These are phyloP conservation scores for Berberis vulgaris DNA, from an alignment of 164 flowering plant species.

Conservation along the genomic window DNA sequence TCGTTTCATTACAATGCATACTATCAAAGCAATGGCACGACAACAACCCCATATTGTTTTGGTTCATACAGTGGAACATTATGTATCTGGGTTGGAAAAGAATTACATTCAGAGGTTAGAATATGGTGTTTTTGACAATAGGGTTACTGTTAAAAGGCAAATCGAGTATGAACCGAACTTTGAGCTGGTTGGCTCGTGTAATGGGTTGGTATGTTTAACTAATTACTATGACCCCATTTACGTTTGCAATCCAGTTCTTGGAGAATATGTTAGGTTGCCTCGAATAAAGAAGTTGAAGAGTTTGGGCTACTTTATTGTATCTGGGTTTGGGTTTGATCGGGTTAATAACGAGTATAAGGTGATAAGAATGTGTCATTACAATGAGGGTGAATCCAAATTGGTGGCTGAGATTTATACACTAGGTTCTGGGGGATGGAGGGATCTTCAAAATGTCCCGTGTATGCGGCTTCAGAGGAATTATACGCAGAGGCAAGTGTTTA, in stretches of 20 bases:
- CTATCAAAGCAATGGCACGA: background rate
- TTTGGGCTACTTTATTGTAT: too few relatives aligned
- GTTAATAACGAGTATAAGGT: constrained; percentile 1
- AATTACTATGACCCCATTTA: background rate
- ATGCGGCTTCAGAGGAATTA: too few relatives aligned
- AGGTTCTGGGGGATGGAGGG: background rate
- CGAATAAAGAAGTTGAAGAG: background rate
- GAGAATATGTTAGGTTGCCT: background rate
- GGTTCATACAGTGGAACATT: background rate
- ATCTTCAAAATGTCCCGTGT: background rate
- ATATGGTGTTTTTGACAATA: background rate
- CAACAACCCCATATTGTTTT: background rate
- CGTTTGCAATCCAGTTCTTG: background rate
- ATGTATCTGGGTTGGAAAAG: background rate
- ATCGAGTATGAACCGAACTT: background rate
- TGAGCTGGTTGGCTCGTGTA: background rate
- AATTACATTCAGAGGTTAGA: background rate
- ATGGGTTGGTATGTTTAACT: constrained; percentile 1
- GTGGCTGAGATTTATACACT: background rate
- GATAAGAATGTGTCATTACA: background rate
- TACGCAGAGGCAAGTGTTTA: background rate
- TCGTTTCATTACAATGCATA: background rate
- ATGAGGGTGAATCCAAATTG: background rate
- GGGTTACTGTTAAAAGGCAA: background rate
- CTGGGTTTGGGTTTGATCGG: constrained; percentile 1